These are phyloP conservation scores for Alternaria atra DNA, from an alignment of 2,329 filamentous ascomycete species.

Conservation along the genomic window DNA sequence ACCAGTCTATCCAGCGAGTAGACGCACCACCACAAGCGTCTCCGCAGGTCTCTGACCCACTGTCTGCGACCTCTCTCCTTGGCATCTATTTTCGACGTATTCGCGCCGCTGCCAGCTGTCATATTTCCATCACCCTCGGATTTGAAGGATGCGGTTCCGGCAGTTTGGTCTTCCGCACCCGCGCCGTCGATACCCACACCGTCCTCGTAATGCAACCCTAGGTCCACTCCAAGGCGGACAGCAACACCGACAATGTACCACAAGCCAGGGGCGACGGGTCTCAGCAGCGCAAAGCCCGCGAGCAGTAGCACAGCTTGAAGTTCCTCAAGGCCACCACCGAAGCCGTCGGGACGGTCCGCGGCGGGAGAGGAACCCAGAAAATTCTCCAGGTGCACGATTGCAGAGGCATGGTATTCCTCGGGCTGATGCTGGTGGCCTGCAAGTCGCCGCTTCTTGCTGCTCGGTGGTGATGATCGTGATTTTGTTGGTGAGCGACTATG, in stretches of 20 bases:
- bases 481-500: slow-evolving; percentile 38
- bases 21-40: slow-evolving; percentile 95
- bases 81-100: slow-evolving; percentile 54
- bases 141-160: slow-evolving; percentile 36
- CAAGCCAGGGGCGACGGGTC: slow-evolving; percentile 89
- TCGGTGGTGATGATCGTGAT: slow-evolving; percentile 43
- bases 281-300: slow-evolving; percentile 87
- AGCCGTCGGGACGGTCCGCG: slow-evolving; percentile 66
- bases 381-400: slow-evolving; percentile 88
- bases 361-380: slow-evolving; percentile 75
- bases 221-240: slow-evolving; percentile 86
- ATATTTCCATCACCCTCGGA: slow-evolving; percentile 46
- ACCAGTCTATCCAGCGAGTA: slow-evolving; percentile 96
- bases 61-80: slow-evolving; percentile 74
- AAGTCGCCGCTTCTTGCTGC: slow-evolving; percentile 50
- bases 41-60: slow-evolving; percentile 85
- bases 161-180: slow-evolving; percentile 43
- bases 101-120: slow-evolving; percentile 29
- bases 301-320: slow-evolving; percentile 91
- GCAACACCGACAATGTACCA: slow-evolving; percentile 99
- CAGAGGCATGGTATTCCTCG: slow-evolving; percentile 95
- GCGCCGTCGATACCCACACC: slow-evolving; percentile 70
- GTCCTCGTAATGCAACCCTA: slow-evolving; percentile 93
- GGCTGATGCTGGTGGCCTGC: slow-evolving; percentile 74
- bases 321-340: slow-evolving; percentile 90